Percentiles rank a stretch among this genome's conserved stretches.
phyloP scores from a whole-genome alignment of 805 yeast genomes.

The Komagataella mondaviorum region DNA sequence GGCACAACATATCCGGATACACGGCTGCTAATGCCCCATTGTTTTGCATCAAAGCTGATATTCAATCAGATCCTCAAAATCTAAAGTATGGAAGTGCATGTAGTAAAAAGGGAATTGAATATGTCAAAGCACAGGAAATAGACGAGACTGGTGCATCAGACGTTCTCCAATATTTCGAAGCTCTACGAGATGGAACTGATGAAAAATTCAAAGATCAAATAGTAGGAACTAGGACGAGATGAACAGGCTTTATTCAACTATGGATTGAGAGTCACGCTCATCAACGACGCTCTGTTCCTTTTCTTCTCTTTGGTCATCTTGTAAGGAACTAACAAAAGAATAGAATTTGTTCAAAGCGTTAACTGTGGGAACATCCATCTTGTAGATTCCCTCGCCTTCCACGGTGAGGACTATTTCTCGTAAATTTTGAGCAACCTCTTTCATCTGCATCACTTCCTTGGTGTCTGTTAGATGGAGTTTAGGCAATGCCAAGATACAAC shows the following conservation, averaged over 20 bases:
- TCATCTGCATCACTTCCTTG: not conserved
- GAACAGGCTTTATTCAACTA: not conserved
- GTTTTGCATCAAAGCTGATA: conserved; percentile 39
- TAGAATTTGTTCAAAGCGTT: not conserved
- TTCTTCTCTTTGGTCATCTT: not conserved
- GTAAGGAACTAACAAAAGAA: not conserved
- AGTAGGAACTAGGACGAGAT: conserved; percentile 27
- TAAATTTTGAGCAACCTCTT: not conserved
- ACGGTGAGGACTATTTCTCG: not conserved
- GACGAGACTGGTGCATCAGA: conserved; percentile 55
- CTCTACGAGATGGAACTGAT: conserved; percentile 58
- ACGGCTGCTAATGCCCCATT: conserved; percentile 83
- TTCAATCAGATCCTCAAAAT: conserved; percentile 28
- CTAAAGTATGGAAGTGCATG: conserved; percentile 67
- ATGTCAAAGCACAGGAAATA: conserved; percentile 38
- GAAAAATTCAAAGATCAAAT: conserved; percentile 63
- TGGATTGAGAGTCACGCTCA: not conserved
- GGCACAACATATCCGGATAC: conserved; percentile 84
- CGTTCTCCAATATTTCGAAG: conserved; percentile 50
- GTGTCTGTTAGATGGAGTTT: not conserved
- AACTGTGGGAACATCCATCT: not conserved
- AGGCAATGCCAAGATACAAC: not conserved
- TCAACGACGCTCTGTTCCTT: not conserved
- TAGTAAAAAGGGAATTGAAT: conserved; percentile 49
- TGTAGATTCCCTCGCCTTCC: not conserved